These are phyloP conservation scores for Phaeomoniella chlamydospora DNA, from an alignment of 2,329 filamentous ascomycete genomes.

Conservation along the genomic window DNA sequence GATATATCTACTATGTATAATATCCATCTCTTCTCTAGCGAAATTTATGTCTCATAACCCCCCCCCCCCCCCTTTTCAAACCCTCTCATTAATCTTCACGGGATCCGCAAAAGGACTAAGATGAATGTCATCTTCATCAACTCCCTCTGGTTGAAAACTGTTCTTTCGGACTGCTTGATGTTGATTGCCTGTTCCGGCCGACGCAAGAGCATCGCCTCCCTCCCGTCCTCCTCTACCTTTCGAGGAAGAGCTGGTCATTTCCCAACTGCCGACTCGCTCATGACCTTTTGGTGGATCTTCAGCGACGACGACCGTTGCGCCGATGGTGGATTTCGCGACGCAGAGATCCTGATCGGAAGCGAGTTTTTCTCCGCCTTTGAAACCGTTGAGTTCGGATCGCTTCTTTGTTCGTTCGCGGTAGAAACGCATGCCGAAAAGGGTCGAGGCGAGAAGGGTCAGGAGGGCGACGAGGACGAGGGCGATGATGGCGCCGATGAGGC, in stretches of 20 bases:
- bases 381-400: slow-evolving; percentile 32
- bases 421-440: slow-evolving; percentile 23
- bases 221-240: slow-evolving; percentile 16
- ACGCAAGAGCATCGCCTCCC: no score
- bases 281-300: slow-evolving; percentile 21
- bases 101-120: slow-evolving; percentile 24
- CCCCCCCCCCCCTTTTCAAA: slow-evolving; percentile 20
- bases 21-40: no score
- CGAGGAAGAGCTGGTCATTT: no score
- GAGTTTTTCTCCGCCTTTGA: slow-evolving; percentile 40
- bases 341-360: slow-evolving; percentile 39
- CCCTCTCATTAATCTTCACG: slow-evolving; percentile 31
- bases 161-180: slow-evolving; percentile 7
- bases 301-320: slow-evolving; percentile 16
- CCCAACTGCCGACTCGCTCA: slow-evolving; percentile 44
- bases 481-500: slow-evolving; percentile 41
- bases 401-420: slow-evolving; percentile 17
- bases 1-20: no score
- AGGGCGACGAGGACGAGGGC: slow-evolving; percentile 31
- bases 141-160: slow-evolving; percentile 12
- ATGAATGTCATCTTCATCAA: slow-evolving; percentile 28
- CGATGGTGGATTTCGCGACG: slow-evolving; percentile 26
- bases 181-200: no score
- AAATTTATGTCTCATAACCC: no score
- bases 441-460: slow-evolving; percentile 21